Base-by-base conservation (phyloP, 768 basidiomycete species). In the Phlebiopsis gigantea region DNA sequence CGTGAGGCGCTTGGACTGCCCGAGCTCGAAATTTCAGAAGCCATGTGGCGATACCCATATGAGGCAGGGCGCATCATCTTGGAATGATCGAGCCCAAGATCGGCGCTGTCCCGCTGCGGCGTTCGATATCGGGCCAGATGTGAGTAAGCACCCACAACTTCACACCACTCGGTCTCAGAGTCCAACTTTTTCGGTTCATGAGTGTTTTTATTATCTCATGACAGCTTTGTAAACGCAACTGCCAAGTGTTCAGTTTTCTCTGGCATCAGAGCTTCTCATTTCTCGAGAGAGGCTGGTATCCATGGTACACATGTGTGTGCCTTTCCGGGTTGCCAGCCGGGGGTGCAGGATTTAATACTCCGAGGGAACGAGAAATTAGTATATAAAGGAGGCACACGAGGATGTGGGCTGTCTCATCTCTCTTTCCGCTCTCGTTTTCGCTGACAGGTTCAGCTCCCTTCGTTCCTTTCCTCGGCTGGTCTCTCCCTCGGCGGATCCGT, bases 371-470 rank as follows among this genome's bases (percentile, higher is more conserved):
- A 39, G 17, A 12, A 39, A 39, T n/a, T 9, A 9, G 34, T 39
- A 39, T 39, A 39, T 39, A 39, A 17, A 39, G 34, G 34, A 17
- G 34, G 34, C 12, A 39, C 34, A 39, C 34, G 34, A 2, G 34
- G 34, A 17, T 17, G 12, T 39, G 12, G n/a, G 34, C 34, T 10
- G 12, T 39, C 34, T 39, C 34, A 39, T 39, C 34, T 39, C 44
- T 21, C 24, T 56, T 31, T 29, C 39, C 42, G 42, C 52, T 56
- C 15, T 39, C 34, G 34, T 39, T 55, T 58, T 58, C 55, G 50
- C 59, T 63, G 62, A 63, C 62, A 57, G 62, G 62, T 59, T 61
- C 62, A 63, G 59, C 57, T 44, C 57, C 55, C 44, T 25, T 57
- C 45, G 57, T 57, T 63, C 34, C 34, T 39, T 39, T 39, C 34